phyloP scores from a whole-genome alignment of 345 rosid genomes.

The Mallotus nudiflorus region DNA sequence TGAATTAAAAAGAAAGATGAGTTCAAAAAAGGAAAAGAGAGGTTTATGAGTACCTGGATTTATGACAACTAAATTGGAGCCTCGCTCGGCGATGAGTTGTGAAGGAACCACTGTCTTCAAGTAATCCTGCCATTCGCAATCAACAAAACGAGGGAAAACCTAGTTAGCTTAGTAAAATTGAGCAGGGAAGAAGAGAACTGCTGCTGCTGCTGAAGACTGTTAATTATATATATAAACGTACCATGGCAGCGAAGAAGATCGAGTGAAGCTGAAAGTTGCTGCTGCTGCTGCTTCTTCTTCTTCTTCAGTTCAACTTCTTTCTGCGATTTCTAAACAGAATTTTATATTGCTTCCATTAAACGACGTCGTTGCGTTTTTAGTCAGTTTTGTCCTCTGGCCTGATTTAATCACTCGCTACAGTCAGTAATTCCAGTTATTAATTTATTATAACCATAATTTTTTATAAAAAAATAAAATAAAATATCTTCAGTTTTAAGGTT shows the following conservation, averaged over 20 bases:
- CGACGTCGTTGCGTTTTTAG: too few species aligned
- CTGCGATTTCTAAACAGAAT: neutral
- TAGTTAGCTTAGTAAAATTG: neutral
- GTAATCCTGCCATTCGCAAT: constrained; percentile 68
- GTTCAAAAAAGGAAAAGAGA: neutral
- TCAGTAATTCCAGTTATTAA: too few species aligned
- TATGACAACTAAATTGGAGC: constrained; percentile 80
- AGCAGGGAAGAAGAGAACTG: neutral
- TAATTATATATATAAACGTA: too few species aligned
- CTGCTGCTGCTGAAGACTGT: too few species aligned
- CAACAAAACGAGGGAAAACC: neutral
- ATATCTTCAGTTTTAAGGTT: too few species aligned
- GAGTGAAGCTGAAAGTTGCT: neutral
- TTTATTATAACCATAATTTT: too few species aligned
- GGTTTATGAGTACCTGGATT: constrained; percentile 56
- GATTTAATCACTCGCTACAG: too few species aligned
- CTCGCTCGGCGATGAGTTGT: constrained; percentile 81
- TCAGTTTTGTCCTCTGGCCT: too few species aligned
- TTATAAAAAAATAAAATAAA: too few species aligned
- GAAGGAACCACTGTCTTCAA: constrained; percentile 88
- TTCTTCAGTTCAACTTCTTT: neutral
- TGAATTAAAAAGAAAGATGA: neutral
- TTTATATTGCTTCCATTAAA: too few species aligned
- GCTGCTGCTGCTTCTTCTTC: too few species aligned
- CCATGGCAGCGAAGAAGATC: constrained; percentile 5